Evolutionary conservation across 495 filamentous ascomycete species (phyloP).

Genomic region (Evernia prunastri): DNA sequence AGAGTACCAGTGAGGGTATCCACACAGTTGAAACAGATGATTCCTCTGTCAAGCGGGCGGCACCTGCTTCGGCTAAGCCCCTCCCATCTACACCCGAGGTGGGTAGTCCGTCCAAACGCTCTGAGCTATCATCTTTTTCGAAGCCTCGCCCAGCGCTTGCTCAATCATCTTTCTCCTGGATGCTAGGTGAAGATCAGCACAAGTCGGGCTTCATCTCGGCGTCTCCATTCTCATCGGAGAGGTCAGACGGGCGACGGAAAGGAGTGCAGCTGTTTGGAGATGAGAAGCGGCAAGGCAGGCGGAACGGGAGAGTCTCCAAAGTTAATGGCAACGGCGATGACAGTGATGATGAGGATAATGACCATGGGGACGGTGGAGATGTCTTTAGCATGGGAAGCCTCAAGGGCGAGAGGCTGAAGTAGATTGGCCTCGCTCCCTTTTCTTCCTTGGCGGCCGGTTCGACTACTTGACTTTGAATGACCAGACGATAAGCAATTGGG

Average conservation of each 20-base stretch:
- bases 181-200: slow-evolving; percentile 60
- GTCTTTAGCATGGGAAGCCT: slow-evolving; percentile 36
- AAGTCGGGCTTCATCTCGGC: slow-evolving; percentile 46
- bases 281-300: slow-evolving; percentile 15
- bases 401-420: slow-evolving; percentile 7
- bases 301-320: not conserved
- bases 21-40: not conserved
- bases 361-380: slow-evolving; percentile 36
- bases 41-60: not conserved
- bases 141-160: slow-evolving; percentile 57
- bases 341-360: slow-evolving; percentile 35
- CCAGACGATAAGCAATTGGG: not conserved
- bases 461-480: not conserved
- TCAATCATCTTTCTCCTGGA: slow-evolving; percentile 90
- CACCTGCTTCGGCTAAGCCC: not conserved
- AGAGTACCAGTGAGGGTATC: slow-evolving; percentile 10
- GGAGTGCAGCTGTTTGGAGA: slow-evolving; percentile 37
- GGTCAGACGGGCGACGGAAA: slow-evolving; percentile 34
- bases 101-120: slow-evolving; percentile 17
- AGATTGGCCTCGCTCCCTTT: not conserved
- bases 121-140: slow-evolving; percentile 17
- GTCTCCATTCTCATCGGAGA: slow-evolving; percentile 43
- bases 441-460: not conserved
- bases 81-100: slow-evolving; percentile 19
- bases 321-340: slow-evolving; percentile 25